These are phyloP conservation scores for Boletus tylopilopsis DNA, from an alignment of 768 basidiomycete species.

Conservation along the genomic window DNA sequence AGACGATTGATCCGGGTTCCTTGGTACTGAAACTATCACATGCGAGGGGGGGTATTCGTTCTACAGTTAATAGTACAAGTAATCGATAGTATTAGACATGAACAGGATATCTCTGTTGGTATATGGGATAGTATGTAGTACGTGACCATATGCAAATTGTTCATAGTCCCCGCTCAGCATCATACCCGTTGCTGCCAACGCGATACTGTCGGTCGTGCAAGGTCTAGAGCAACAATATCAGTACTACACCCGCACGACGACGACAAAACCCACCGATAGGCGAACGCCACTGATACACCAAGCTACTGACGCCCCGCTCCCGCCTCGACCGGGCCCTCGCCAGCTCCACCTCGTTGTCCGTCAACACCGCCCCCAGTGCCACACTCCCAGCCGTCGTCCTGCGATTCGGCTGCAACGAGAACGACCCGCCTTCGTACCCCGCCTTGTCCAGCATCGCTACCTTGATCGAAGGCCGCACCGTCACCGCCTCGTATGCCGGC, in stretches of 20 bases:
- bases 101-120: too few relatives aligned
- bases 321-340: slow-evolving; percentile 37
- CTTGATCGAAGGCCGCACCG: not conserved
- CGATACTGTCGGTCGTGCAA: slow-evolving; percentile 7
- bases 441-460: slow-evolving; percentile 32
- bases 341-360: slow-evolving; percentile 42
- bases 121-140: too few relatives aligned
- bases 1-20: too few relatives aligned
- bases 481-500: slow-evolving; percentile 27
- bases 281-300: slow-evolving; percentile 64
- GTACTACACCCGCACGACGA: not conserved
- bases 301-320: slow-evolving; percentile 39
- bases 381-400: slow-evolving; percentile 20
- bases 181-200: slow-evolving; percentile 1
- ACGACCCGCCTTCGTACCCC: not conserved
- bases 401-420: slow-evolving; percentile 27
- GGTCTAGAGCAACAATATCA: slow-evolving; percentile 7
- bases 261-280: slow-evolving; percentile 52
- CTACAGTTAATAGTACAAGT: too few relatives aligned
- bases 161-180: too few relatives aligned
- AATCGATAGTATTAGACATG: too few relatives aligned
- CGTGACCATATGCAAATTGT: too few relatives aligned
- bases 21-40: too few relatives aligned
- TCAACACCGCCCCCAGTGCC: slow-evolving; percentile 15
- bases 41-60: too few relatives aligned